Base-by-base conservation (phyloP, 163 green algal genomes). In the Chlorella variabilis region DNA sequence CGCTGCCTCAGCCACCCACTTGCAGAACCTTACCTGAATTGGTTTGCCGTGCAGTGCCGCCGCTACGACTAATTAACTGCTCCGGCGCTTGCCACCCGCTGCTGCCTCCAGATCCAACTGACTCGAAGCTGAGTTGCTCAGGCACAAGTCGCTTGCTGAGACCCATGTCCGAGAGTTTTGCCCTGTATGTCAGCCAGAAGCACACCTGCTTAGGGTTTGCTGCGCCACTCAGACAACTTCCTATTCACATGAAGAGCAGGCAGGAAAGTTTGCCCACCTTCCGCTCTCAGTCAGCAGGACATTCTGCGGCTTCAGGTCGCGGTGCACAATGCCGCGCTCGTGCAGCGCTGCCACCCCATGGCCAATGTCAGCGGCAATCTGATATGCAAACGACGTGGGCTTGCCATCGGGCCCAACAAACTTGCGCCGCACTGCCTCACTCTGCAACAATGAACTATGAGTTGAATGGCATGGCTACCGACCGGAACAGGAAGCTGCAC, bases 101-200 rank as follows among this genome's bases (percentile, higher is more conserved):
- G 86, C 88, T 97, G 83, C 96, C 96, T 33, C 91, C 92, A 73
- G 90, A 88, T 18, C 90, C 91, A 54, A 92, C 85, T 71, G 85
- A 95, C 73, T 96, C 91, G 61, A 99, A 99, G 59, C 87, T 94
- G 69, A 87, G 91, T 86, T 97, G 92, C 68, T 98, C 91, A 9
- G 89, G 83, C 34, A 94, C 85, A 41, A 99, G 87, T 62, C 92
- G 92, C 83, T 97, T 97, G 88, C 89, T 93, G 34, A 99, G 92
- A 5, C 97, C 97, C 96, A 99, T 99, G 89, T 99, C 96, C 1
- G 89, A 95, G 36, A 99, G 85, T 90, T 99, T 99, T 73, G 92
- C 85, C 8, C 51, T 33, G 33, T 23, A 80, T 13, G n/a, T n/a
- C n/a, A n/a, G n/a, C n/a, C n/a, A n/a, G n/a, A n/a, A n/a, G n/a